Evolutionary conservation across 2,329 filamentous ascomycete genomes (phyloP).

Genomic region (Sporothrix mexicana): DNA sequence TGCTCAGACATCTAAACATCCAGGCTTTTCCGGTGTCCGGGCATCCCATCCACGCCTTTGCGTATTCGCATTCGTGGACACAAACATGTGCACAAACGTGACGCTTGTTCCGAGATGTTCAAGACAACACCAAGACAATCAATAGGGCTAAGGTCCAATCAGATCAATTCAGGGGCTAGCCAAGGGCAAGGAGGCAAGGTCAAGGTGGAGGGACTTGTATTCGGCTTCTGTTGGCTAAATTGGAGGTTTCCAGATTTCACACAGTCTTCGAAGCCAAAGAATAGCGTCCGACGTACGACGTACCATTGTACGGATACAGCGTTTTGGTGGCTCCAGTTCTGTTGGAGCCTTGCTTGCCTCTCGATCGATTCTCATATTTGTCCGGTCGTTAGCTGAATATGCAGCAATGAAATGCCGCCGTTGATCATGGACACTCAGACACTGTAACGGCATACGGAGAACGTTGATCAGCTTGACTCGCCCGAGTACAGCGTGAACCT

Average conservation of each 20-base stretch:
- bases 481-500: no score
- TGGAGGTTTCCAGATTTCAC: not conserved
- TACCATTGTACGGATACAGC: no score
- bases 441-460: not conserved
- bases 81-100: not conserved
- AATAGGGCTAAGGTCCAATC: not conserved
- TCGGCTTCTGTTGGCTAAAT: not conserved
- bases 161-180: not conserved
- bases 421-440: not conserved
- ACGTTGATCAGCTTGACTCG: no score
- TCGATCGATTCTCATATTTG: conserved; percentile 1
- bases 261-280: not conserved
- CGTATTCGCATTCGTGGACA: not conserved
- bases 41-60: not conserved
- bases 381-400: not conserved
- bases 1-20: not conserved
- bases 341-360: not conserved
- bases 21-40: not conserved
- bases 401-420: conserved; percentile 7
- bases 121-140: conserved; percentile 1
- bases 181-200: not conserved
- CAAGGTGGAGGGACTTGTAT: not conserved
- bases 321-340: not conserved
- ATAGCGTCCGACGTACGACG: no score
- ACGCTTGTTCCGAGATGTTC: not conserved